phyloP scores from a whole-genome alignment of 257 asterid species.

The Nicotiana sylvestris region DNA sequence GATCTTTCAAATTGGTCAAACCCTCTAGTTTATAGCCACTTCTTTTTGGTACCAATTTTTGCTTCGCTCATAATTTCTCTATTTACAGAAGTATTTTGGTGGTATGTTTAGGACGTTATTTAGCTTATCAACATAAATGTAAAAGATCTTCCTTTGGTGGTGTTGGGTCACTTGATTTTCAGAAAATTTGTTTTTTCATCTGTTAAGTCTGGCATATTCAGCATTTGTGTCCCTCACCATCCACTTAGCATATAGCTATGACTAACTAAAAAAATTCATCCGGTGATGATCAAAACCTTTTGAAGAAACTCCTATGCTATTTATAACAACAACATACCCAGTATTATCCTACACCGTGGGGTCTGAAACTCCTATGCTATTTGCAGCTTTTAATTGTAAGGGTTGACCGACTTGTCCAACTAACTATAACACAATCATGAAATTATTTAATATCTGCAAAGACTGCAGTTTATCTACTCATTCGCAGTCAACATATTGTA shows the following conservation, averaged over 20 bases:
- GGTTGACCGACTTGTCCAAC: not conserved
- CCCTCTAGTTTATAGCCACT: no score
- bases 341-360: no score
- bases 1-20: no score
- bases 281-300: not conserved
- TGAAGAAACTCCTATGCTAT: not conserved
- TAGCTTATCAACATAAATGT: no score
- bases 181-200: no score
- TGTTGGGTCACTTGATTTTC: no score
- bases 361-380: not conserved
- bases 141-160: no score
- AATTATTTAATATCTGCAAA: not conserved
- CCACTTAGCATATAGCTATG: not conserved
- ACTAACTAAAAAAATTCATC: not conserved
- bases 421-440: not conserved
- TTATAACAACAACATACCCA: not conserved
- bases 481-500: not conserved
- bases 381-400: not conserved
- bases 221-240: not conserved
- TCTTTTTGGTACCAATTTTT: no score
- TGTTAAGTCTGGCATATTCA: no score
- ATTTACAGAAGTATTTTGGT: no score
- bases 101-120: no score
- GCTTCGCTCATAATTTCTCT: no score
- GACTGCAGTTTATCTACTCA: not conserved